Base-by-base conservation (phyloP, 345 rosid genomes). In the Durio zibethinus region DNA sequence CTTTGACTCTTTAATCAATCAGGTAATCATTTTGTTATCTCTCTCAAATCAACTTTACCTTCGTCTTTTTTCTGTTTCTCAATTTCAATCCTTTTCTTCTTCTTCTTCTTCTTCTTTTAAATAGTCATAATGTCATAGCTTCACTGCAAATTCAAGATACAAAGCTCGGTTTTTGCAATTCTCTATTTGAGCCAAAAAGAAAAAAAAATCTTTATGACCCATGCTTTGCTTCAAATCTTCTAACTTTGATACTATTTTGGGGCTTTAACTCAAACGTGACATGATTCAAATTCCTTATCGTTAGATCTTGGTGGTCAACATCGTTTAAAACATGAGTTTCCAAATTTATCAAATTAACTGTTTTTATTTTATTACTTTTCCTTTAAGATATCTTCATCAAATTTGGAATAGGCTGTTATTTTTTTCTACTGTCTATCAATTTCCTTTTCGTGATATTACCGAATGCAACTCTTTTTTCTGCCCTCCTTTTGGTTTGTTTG, bases 1-100 rank as follows among this genome's bases (percentile, higher is more conserved):
- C 82, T 85, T 80, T 85, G 74, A 79, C 88, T 81, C 86, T 70
- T 76, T 80, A 81, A 92, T 87, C 93, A 86, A 86, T 86, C 88
- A 85, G 94, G 97, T 89, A 81, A 85, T 70, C 85, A 84, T 83
- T 84, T 75, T 62, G 8, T 42, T 73, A 45, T 75, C 74, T 64
- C 38, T 50, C 72, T 82, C 81, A 73, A 73, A 76, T 81, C 57
- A 15, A 70, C 80, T 66, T 74, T 64, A 66, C 7, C 47, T 27
- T n/a, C 29, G 73, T 42, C 36, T 27, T 4, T 4, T 47, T 12
- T 47, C 52, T 47, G 52, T 48, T 60, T 6, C 23, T 52, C 8
- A 20, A 20, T 7, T 20, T 20, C 20, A 20, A 20, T 20, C 57
- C 57, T 20, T 52, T 15, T 18, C 21, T 50, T 18, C 54, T 50